Conservation (phyloP, 1,284 basidiomycete species). For the Golubevia sp. region DNA sequence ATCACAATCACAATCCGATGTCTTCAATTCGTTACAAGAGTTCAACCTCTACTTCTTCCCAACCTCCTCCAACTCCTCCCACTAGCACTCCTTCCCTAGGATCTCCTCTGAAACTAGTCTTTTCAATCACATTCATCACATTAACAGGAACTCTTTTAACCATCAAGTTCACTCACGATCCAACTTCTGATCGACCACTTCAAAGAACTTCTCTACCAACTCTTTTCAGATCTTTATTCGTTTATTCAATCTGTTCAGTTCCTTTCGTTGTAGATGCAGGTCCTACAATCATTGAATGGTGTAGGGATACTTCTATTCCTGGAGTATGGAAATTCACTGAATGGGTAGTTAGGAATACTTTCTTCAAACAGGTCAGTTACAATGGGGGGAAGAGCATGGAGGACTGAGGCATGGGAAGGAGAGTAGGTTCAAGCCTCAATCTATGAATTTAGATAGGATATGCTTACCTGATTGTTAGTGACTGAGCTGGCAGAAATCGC, state of each 20-base stretch:
- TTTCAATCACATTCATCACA: background rate
- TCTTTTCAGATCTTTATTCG: constrained; percentile 74
- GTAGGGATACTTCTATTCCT: constrained; percentile 70
- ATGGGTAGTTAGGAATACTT: constrained; percentile 76
- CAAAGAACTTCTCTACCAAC: constrained; percentile 32
- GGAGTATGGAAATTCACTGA: constrained; percentile 73
- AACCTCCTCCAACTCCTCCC: background rate
- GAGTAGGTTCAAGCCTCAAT: no score
- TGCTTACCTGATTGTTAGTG: no score
- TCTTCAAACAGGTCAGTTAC: constrained; percentile 75
- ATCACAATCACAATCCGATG: no score
- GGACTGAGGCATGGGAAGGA: no score
- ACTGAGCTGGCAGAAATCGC: no score
- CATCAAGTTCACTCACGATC: background rate
- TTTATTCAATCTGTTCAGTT: constrained; percentile 79
- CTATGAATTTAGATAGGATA: no score
- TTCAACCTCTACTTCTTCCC: background rate
- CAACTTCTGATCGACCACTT: background rate
- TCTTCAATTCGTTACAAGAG: background rate
- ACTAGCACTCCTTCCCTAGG: background rate
- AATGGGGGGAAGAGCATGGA: no score
- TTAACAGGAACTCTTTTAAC: background rate
- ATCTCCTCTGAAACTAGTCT: background rate
- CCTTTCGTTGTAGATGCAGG: constrained; percentile 78
- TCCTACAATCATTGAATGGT: constrained; percentile 70